Conservation (phyloP, 2,329 filamentous ascomycete species). For the Scleromitrula shiraiana region DNA sequence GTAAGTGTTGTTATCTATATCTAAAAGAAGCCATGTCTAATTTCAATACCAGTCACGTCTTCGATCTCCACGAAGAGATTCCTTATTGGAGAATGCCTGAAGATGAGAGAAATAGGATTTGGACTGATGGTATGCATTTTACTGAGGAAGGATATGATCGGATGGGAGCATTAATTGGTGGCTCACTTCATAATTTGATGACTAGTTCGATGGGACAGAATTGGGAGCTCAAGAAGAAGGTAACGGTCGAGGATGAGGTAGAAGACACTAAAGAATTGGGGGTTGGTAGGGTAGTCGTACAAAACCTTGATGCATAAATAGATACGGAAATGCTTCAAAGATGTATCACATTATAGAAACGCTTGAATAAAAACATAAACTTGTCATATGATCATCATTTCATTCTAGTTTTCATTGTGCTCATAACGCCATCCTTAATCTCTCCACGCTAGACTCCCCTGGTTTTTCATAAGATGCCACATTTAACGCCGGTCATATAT, state of each 20-base stretch:
- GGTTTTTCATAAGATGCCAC: slow-evolving; percentile 8
- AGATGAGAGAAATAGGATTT: slow-evolving; percentile 41
- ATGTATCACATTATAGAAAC: neutral
- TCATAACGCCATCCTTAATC: slow-evolving; percentile 6
- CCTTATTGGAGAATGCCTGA: slow-evolving; percentile 44
- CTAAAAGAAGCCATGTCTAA: too few relatives aligned
- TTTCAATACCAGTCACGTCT: slow-evolving; percentile 44
- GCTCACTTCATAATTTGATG: slow-evolving; percentile 42
- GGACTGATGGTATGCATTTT: slow-evolving; percentile 55
- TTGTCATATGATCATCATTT: neutral
- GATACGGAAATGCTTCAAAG: neutral
- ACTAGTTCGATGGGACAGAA: neutral
- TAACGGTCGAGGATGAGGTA: neutral
- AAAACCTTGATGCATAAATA: neutral
- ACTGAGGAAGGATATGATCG: slow-evolving; percentile 51
- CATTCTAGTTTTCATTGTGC: slow-evolving; percentile 1
- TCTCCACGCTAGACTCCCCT: neutral
- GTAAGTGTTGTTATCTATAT: slow-evolving; percentile 36
- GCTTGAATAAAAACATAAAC: neutral
- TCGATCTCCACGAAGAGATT: slow-evolving; percentile 47
- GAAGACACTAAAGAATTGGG: neutral
- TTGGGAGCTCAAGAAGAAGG: slow-evolving; percentile 16
- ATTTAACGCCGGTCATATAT: slow-evolving; percentile 20
- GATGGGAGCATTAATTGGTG: slow-evolving; percentile 51
- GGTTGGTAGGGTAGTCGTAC: neutral